Base-by-base conservation (phyloP, 352 stramenopile species). In the Globisporangium paroecandrum region DNA sequence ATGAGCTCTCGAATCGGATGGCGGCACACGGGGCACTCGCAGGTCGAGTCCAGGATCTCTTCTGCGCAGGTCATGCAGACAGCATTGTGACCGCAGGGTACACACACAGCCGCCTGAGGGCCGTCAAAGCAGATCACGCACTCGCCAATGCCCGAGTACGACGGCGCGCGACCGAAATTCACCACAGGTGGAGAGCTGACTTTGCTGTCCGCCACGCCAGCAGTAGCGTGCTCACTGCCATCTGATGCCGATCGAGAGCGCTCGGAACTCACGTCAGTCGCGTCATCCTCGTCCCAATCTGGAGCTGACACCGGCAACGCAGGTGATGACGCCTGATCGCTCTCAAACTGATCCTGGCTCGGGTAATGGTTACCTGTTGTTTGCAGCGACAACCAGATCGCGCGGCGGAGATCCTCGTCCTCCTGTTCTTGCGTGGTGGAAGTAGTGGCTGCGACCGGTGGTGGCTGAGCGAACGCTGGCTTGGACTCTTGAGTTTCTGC, bases 41-140 rank as follows among this genome's bases (percentile, higher is more conserved):
- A 76, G 15, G 78, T 78, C 4, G 75, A 78, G 7, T 77, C 68
- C 5, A 93, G 68, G 49, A 95, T 83, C 59, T 90, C 78, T 59
- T 89, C 79, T 1, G 83, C 85, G 62, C 86, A 95, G 25, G 66
- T 69, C 85, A 94, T 93, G 64, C 87, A 95, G 15, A 93, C 68
- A 13, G 87, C 85, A 46, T 94, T 91, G 80, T 95, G 85, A 27
- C 87, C 87, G 59, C 87, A 95, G 0, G 87, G 87, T 15, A 95
- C 84, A 58, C 87, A 95, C 0, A 94, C 85, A 7, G 84, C 84
- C 20, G 78, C 77, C 73, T 93, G 81, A 0, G 84, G 84, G 0
- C 78, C 83, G 64, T 94, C 84, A 56, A 94, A 93, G 72, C 87
- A 95, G 18, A 95, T 77, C 4, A 93, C 76, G 36, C 87, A 95